phyloP scores from a whole-genome alignment of 495 filamentous ascomycete species.

The Chlorociboria aeruginascens region DNA sequence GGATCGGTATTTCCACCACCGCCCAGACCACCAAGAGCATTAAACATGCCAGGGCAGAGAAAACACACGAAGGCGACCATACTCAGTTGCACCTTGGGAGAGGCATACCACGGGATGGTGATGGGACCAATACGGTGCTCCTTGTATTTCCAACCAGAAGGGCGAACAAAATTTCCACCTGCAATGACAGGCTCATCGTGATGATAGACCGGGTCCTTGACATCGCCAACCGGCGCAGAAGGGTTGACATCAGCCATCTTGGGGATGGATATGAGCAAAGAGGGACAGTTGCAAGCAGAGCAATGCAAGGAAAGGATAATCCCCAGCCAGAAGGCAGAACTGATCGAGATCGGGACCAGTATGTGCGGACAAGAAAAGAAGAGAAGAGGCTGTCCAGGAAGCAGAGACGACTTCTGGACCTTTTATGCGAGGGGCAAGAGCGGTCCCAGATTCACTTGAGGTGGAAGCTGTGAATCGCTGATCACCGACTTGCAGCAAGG shows the following conservation, averaged over 20 bases:
- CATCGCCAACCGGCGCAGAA: background rate
- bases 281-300: background rate
- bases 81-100: constrained; percentile 58
- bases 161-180: background rate
- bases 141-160: constrained; percentile 57
- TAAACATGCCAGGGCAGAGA: constrained; percentile 71
- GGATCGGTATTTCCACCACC: constrained; percentile 58
- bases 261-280: background rate
- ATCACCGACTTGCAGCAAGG: too few species aligned
- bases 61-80: constrained; percentile 81
- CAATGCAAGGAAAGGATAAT: background rate
- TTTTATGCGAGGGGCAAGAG: too few species aligned
- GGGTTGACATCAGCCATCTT: background rate
- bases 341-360: too few species aligned
- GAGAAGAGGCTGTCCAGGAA: too few species aligned
- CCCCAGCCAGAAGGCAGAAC: background rate
- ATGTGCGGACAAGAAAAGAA: too few species aligned
- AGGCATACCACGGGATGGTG: constrained; percentile 60
- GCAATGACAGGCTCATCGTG: background rate
- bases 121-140: constrained; percentile 40
- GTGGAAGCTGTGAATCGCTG: too few species aligned
- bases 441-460: too few species aligned
- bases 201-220: background rate
- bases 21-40: constrained; percentile 64
- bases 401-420: too few species aligned